Percentiles rank a stretch among this genome's conserved stretches.
phyloP scores from a whole-genome alignment of 169 alveolate genomes.

The Cryptosporidium xiaoi region DNA sequence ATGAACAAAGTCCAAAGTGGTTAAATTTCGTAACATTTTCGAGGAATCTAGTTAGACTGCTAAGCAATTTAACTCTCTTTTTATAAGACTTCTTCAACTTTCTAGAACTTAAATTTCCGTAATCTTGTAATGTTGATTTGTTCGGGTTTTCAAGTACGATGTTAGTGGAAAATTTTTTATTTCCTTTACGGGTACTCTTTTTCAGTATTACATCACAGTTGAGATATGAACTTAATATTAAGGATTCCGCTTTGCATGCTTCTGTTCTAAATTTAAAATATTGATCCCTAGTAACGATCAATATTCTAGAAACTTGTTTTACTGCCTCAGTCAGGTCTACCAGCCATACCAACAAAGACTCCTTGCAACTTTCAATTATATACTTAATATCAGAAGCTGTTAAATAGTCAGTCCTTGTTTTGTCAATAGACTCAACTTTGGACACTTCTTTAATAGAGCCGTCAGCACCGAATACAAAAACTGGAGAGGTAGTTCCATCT shows the following conservation, averaged over 20 bases:
- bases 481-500: no score
- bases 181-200: not conserved
- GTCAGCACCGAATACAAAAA: no score
- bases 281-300: not conserved
- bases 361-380: no score
- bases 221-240: not conserved
- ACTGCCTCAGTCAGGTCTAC: no score
- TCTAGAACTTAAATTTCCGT: not conserved
- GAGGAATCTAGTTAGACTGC: not conserved
- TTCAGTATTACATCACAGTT: not conserved
- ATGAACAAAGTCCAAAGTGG: constrained; percentile 5
- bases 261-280: not conserved
- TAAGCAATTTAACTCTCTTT: not conserved
- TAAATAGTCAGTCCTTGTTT: no score
- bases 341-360: no score
- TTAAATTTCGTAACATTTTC: not conserved
- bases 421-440: no score
- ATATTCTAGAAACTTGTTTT: no score
- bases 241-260: not conserved
- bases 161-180: not conserved
- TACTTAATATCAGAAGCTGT: no score
- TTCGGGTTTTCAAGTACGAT: not conserved
- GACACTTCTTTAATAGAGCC: no score
- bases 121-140: not conserved
- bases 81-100: not conserved